phyloP scores from a whole-genome alignment of 2,329 filamentous ascomycete genomes.

The Bipolaris sorokiniana region DNA sequence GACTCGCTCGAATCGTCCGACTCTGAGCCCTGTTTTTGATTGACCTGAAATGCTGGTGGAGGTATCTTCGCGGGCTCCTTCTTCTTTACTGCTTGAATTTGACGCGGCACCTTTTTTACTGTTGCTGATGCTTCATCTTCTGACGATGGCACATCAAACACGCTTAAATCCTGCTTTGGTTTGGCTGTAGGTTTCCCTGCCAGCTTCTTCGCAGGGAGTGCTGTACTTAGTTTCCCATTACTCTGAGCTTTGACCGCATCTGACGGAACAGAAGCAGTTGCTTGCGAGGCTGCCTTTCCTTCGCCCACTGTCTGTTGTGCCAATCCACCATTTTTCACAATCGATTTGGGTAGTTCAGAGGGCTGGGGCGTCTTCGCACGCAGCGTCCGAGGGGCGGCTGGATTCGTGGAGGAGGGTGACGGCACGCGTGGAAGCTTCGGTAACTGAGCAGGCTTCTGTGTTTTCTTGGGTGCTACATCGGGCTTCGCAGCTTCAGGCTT shows the following conservation, averaged over 20 bases:
- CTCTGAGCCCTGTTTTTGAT: constrained; percentile 21
- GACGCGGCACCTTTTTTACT: constrained; percentile 26
- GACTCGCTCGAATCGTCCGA: constrained; percentile 40
- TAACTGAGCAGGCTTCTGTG: constrained; percentile 7
- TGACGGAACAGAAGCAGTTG: constrained; percentile 20
- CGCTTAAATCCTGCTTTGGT: constrained; percentile 14
- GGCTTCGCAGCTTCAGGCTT: constrained; percentile 16
- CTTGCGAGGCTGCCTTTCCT: constrained; percentile 21
- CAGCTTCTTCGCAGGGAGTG: constrained; percentile 12
- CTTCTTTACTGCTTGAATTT: constrained; percentile 8
- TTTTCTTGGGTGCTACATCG: constrained; percentile 10
- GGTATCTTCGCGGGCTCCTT: constrained; percentile 16
- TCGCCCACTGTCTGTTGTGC: constrained; percentile 14
- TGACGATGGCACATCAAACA: constrained; percentile 38
- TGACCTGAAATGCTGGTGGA: background rate
- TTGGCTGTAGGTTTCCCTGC: constrained; percentile 10
- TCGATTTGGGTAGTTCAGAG: constrained; percentile 8
- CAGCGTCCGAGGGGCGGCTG: constrained; percentile 3
- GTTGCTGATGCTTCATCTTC: constrained; percentile 32
- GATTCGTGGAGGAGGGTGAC: constrained; percentile 1
- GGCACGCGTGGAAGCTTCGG: constrained; percentile 10
- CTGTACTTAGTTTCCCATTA: constrained; percentile 3
- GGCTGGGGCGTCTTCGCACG: constrained; percentile 23
- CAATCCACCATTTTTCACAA: background rate
- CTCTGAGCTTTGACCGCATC: constrained; percentile 14